Conservation (phyloP, 192 early-diverging fungal genomes). For the Coemansia erecta region DNA sequence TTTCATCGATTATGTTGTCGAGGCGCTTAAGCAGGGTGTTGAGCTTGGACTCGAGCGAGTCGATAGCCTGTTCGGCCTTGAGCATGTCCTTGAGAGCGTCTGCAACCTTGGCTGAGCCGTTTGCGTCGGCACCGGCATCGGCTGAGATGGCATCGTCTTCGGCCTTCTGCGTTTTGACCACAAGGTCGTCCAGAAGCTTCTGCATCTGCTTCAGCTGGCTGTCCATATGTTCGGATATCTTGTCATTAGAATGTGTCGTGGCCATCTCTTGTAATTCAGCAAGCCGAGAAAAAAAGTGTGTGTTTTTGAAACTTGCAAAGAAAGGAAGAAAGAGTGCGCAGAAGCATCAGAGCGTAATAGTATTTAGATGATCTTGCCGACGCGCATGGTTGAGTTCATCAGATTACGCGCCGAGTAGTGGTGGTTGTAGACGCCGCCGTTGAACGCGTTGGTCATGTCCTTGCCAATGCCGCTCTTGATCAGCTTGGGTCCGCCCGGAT, state of each 20-base stretch:
- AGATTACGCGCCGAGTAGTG: conserved; percentile 82
- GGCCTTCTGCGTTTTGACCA: conserved; percentile 20
- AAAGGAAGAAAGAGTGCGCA: conserved; percentile 4
- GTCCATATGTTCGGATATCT: no score
- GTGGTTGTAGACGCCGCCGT: conserved; percentile 88
- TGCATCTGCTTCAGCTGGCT: neutral
- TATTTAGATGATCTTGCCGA: conserved; percentile 54
- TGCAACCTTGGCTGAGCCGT: conserved; percentile 10
- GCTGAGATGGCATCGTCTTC: conserved; percentile 21
- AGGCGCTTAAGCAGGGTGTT: conserved; percentile 30
- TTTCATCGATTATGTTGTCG: conserved; percentile 24
- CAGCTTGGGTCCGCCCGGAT: conserved; percentile 79
- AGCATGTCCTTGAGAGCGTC: conserved; percentile 34
- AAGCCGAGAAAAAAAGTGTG: no score
- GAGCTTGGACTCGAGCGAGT: conserved; percentile 27
- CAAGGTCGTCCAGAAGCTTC: neutral
- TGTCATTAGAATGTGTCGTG: no score
- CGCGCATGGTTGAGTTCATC: conserved; percentile 67
- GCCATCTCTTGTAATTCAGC: no score
- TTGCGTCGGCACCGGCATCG: neutral
- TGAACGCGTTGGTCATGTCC: conserved; percentile 82
- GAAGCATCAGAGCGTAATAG: neutral
- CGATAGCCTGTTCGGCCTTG: conserved; percentile 24
- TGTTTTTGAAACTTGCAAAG: neutral
- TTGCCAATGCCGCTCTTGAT: conserved; percentile 72